A percentile compares a stretch with the other conserved stretches of the same genome.
Evolutionary conservation across 345 rosid species (phyloP).

Genomic region (Eucalyptus albens): DNA sequence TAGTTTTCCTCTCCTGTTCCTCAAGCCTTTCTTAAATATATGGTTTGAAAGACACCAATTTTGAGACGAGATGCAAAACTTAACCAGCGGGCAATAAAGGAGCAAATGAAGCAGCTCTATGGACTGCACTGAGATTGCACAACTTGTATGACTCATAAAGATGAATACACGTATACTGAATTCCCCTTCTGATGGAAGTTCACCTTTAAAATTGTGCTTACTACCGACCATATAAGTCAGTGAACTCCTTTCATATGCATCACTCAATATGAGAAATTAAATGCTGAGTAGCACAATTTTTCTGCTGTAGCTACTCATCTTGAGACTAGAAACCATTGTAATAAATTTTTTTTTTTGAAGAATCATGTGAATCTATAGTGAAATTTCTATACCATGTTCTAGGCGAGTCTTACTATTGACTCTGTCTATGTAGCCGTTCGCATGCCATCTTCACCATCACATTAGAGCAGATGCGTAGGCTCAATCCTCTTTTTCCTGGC

Average conservation of each 20-base stretch:
- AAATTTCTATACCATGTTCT: not conserved
- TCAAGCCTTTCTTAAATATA: not conserved
- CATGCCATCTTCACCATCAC: conserved; percentile 99
- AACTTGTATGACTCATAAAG: not conserved
- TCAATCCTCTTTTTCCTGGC: conserved; percentile 41
- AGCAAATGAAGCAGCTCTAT: not conserved
- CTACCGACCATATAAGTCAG: not conserved
- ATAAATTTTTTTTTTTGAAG: not conserved
- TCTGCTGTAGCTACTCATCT: not conserved
- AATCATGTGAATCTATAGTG: not conserved
- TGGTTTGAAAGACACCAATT: not conserved
- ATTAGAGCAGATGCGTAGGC: conserved; percentile 87
- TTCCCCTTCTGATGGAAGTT: not conserved
- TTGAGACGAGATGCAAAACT: not conserved
- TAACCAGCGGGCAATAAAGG: not conserved
- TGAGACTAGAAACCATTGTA: not conserved
- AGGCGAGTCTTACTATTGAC: not conserved
- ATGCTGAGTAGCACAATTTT: not conserved
- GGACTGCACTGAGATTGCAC: not conserved
- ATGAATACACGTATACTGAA: not conserved
- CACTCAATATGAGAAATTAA: not conserved
- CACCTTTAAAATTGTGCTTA: not conserved
- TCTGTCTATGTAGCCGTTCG: conserved; percentile 63
- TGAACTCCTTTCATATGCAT: not conserved
- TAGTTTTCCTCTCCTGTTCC: not conserved